These are phyloP conservation scores for Lipomyces orientalis DNA, from an alignment of 805 yeast species.

Conservation along the genomic window DNA sequence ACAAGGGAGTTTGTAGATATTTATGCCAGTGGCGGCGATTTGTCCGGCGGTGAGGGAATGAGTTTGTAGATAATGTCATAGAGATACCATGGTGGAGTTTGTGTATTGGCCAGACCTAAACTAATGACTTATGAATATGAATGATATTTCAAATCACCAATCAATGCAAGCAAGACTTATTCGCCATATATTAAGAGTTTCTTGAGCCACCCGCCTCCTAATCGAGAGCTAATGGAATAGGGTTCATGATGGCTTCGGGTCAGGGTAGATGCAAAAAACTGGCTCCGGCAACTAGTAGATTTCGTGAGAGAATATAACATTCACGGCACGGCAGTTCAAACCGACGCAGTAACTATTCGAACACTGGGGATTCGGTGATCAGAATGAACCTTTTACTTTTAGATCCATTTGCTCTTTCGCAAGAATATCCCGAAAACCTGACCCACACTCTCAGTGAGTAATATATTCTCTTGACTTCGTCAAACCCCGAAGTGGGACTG, in stretches of 20 bases:
- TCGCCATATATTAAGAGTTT: too few relatives aligned
- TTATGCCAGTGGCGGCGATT: too few relatives aligned
- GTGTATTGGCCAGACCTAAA: background rate
- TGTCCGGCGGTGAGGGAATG: too few relatives aligned
- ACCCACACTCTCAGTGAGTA: slow-evolving; percentile 60
- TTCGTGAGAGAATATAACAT: background rate
- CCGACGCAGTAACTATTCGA: background rate
- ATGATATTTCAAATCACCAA: too few relatives aligned
- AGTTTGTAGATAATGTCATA: background rate
- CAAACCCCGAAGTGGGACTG: background rate
- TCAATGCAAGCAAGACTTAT: too few relatives aligned
- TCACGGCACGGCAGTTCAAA: background rate
- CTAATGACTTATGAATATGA: background rate
- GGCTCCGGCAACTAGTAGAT: background rate
- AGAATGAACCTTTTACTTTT: slow-evolving; percentile 77
- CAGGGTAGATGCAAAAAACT: background rate
- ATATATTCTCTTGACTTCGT: background rate
- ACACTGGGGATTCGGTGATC: background rate
- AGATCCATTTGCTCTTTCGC: slow-evolving; percentile 90
- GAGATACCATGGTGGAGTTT: background rate
- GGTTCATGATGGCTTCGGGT: background rate
- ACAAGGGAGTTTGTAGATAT: background rate
- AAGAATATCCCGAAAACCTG: slow-evolving; percentile 88
- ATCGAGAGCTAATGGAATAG: too few relatives aligned
- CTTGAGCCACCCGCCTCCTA: too few relatives aligned